Evolutionary conservation across 2,329 filamentous ascomycete species (phyloP).

Genomic region (Blastomyces emzantsi): DNA sequence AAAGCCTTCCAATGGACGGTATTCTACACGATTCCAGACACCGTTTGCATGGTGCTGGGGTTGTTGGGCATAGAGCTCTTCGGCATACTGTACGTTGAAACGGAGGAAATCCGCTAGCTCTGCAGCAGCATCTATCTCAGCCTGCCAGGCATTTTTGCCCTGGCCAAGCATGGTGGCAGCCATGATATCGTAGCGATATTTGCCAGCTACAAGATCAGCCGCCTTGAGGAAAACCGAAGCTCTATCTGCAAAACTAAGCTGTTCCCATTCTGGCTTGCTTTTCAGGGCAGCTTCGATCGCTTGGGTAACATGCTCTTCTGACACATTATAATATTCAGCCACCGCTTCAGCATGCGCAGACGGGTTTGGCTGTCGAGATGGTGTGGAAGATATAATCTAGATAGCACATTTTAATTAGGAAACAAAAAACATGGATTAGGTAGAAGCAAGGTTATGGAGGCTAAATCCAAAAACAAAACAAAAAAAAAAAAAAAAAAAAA

Average conservation of each 20-base stretch:
- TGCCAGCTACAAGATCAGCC: constrained; percentile 76
- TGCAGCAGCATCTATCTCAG: constrained; percentile 93
- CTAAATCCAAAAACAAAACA: too few species aligned
- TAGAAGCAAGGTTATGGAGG: neutral
- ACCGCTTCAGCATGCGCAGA: constrained; percentile 66
- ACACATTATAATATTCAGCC: constrained; percentile 77
- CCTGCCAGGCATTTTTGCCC: constrained; percentile 97
- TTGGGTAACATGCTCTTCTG: constrained; percentile 60
- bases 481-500: too few species aligned
- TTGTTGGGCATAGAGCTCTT: constrained; percentile 81
- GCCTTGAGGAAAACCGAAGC: constrained; percentile 93
- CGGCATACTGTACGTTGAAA: constrained; percentile 78
- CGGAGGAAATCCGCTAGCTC: constrained; percentile 87
- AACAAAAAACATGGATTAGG: too few species aligned
- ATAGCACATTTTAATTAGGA: neutral
- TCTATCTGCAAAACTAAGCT: constrained; percentile 77
- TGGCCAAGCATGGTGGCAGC: constrained; percentile 91
- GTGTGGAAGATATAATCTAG: constrained; percentile 3
- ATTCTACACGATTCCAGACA: constrained; percentile 85
- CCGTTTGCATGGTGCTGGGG: constrained; percentile 72
- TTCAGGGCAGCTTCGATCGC: constrained; percentile 77
- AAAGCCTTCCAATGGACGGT: constrained; percentile 91
- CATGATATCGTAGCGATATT: constrained; percentile 95
- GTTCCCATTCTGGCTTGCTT: constrained; percentile 77
- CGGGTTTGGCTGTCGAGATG: constrained; percentile 60